Evolutionary conservation across 208 protist species (phyloP).

Genomic region (Blastocrithidia nonstop): DNA sequence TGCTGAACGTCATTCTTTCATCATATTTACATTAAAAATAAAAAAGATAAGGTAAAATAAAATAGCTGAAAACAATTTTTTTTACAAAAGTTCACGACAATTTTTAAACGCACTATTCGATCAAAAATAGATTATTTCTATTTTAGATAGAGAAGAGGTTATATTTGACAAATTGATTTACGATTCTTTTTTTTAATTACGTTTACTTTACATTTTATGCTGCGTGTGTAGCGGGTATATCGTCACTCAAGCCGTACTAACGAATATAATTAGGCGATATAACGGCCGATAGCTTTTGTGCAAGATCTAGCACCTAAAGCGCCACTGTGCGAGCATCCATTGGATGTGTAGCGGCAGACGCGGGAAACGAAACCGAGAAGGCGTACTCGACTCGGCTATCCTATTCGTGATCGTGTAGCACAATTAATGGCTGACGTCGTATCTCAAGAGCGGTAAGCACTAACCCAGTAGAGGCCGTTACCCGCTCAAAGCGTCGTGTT

Average conservation of each 20-base stretch:
- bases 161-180: too few relatives aligned
- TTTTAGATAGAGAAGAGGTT: too few relatives aligned
- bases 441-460: constrained; percentile 46
- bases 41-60: too few relatives aligned
- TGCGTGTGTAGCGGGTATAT: too few relatives aligned
- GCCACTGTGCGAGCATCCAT: constrained; percentile 57
- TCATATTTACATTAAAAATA: too few relatives aligned
- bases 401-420: constrained; percentile 76
- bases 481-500: constrained; percentile 49
- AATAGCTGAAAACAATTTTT: too few relatives aligned
- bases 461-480: constrained; percentile 35
- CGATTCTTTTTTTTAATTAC: too few relatives aligned
- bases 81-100: too few relatives aligned
- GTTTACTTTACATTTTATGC: too few relatives aligned
- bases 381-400: constrained; percentile 68
- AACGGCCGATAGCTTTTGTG: constrained; percentile 19
- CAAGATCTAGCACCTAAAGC: constrained; percentile 42
- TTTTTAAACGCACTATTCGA: too few relatives aligned
- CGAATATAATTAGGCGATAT: constrained; percentile 37
- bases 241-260: constrained; percentile 36
- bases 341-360: constrained; percentile 18
- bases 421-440: constrained; percentile 76
- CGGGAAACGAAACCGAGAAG: constrained; percentile 39
- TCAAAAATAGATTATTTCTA: too few relatives aligned
- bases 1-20: too few relatives aligned